Evolutionary conservation across 257 asterid genomes (phyloP), one percentile per base, ranked within the genome.

Genomic region (Oldenlandia corymbosa): DNA sequence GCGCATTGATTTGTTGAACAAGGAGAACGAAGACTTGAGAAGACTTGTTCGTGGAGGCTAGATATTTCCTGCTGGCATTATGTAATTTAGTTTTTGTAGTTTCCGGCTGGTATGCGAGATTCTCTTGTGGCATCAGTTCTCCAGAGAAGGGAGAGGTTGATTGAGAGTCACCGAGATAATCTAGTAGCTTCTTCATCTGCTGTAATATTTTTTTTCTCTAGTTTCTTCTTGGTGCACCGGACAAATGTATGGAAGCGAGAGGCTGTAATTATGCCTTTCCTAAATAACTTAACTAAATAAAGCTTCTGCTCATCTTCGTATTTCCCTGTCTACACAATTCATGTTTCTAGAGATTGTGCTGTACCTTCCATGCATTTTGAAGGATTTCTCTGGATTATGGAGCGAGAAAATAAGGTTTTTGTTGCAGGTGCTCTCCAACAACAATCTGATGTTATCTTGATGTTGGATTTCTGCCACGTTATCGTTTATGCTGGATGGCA

Each of bases 21-120:
- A 83, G 73, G 97, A 92, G 28, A 87, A 84, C 23, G 91, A 82
- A 39, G 94, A 85, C 56, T 64, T 84, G 51, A 72, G 78, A 58
- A 70, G 79, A 24, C 73, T 27, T 50, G 77, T 66, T 41, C 80
- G 76, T 65, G 71, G 73, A 12, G 71, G 76, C 58, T 71, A 71
- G 70, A 66, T 18, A 31, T 17, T 0, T 46, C n/a, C 1, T 28
- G 56, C 48, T 31, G 34, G 47, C 53, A 58, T 24, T 43, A 43
- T 74, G 52, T 42, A 50, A 34, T 45, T 41, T 43, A 73, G 30
- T 83, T 66, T 70, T 72, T 69, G 73, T 75, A 71, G 71, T 39
- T 65, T 30, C n/a, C 61, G 47, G 66, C 46, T 32, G 21, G 59
- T 48, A 24, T 39, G 63, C 52, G 65, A 60, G 34, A 27, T 62